phyloP scores from a whole-genome alignment of 2,329 filamentous ascomycete species.

The Apiospora marii region DNA sequence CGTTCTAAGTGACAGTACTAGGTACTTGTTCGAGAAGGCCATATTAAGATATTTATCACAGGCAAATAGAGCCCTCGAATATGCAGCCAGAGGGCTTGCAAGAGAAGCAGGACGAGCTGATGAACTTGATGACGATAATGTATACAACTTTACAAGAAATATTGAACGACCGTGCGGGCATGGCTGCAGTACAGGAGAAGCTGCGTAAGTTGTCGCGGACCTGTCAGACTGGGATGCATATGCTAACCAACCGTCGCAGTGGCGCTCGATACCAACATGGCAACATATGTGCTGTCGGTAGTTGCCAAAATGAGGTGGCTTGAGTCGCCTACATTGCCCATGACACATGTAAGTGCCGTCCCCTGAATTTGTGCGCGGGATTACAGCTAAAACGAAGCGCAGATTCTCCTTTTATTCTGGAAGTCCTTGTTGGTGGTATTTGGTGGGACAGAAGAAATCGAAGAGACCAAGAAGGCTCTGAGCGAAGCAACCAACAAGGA shows the following conservation, averaged over 20 bases:
- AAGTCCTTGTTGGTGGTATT: constrained; percentile 89
- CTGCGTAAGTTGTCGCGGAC: constrained; percentile 54
- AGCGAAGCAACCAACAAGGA: constrained; percentile 65
- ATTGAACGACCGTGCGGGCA: constrained; percentile 58
- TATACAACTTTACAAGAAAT: constrained; percentile 67
- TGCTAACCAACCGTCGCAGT: constrained; percentile 32
- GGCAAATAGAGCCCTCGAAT: constrained; percentile 54
- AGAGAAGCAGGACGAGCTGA: constrained; percentile 65
- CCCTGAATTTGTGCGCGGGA: neutral
- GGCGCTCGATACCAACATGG: constrained; percentile 4
- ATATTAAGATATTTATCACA: constrained; percentile 34
- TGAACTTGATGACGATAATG: constrained; percentile 70
- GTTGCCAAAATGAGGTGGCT: constrained; percentile 78
- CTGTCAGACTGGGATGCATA: neutral
- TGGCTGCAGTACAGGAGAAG: constrained; percentile 55
- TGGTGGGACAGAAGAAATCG: constrained; percentile 78
- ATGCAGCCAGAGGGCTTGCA: constrained; percentile 47
- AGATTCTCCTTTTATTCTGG: constrained; percentile 87
- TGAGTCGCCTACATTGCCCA: constrained; percentile 66
- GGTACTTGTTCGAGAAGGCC: too few relatives aligned
- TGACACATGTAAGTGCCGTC: constrained; percentile 63
- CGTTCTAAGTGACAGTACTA: constrained; percentile 32
- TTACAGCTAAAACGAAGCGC: neutral
- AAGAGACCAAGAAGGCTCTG: constrained; percentile 76
- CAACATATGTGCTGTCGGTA: constrained; percentile 75